Evolutionary conservation across 2,329 filamentous ascomycete species (phyloP).

Genomic region (Fusarium transvaalense): DNA sequence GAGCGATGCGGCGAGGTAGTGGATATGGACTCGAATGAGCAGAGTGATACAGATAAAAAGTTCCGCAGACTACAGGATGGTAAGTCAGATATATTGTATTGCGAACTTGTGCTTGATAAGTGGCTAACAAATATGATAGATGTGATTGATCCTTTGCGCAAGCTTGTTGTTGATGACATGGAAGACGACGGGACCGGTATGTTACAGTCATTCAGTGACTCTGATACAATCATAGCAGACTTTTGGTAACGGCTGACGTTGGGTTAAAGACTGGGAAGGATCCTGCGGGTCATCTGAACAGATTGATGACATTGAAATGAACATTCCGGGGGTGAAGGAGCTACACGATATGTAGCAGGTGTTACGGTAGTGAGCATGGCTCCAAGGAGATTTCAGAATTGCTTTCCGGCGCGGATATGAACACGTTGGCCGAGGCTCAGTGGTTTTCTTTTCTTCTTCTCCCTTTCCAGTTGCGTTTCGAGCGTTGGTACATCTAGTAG

Average conservation of each 20-base stretch:
- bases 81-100: constrained; percentile 38
- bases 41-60: constrained; percentile 49
- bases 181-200: constrained; percentile 72
- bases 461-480: constrained; percentile 17
- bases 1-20: constrained; percentile 59
- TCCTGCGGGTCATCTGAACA: constrained; percentile 68
- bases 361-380: constrained; percentile 19
- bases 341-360: constrained; percentile 53
- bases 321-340: constrained; percentile 58
- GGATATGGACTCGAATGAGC: constrained; percentile 49
- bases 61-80: constrained; percentile 47
- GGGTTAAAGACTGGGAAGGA: constrained; percentile 65
- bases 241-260: constrained; percentile 45
- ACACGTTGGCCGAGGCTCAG: constrained; percentile 8
- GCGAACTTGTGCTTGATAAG: constrained; percentile 8
- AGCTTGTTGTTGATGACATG: constrained; percentile 67
- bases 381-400: constrained; percentile 5
- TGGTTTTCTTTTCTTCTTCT: constrained; percentile 8
- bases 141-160: constrained; percentile 63
- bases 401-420: constrained; percentile 5
- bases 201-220: constrained; percentile 53
- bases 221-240: constrained; percentile 46
- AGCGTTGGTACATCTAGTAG: constrained; percentile 19
- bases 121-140: constrained; percentile 46
- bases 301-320: constrained; percentile 64